Evolutionary conservation across 345 rosid species (phyloP).

Genomic region (Ceriops tagal): DNA sequence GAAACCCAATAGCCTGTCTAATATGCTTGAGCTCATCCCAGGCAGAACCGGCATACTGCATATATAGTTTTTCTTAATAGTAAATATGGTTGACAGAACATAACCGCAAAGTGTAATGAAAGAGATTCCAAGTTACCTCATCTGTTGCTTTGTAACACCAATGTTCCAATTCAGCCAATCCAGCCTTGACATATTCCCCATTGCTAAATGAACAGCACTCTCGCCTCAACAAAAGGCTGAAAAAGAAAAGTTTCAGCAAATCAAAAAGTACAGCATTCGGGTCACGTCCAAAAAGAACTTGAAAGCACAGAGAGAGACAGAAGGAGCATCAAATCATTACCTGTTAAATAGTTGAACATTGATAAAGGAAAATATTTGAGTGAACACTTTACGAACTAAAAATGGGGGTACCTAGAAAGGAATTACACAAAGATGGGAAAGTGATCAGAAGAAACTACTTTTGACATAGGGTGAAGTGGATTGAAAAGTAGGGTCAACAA

Average conservation of each 20-base stretch:
- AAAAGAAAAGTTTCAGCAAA: slow-evolving; percentile 7
- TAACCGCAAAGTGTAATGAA: slow-evolving; percentile 11
- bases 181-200: slow-evolving; percentile 91
- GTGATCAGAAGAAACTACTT: background rate
- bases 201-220: slow-evolving; percentile 97
- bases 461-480: background rate
- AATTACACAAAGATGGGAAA: background rate
- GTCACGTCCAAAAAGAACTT: background rate
- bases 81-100: background rate
- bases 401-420: slow-evolving; percentile 79
- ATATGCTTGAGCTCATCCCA: slow-evolving; percentile 98
- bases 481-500: background rate
- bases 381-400: slow-evolving; percentile 88
- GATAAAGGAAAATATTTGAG: slow-evolving; percentile 94
- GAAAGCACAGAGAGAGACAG: background rate
- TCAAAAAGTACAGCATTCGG: background rate
- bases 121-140: slow-evolving; percentile 48
- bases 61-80: slow-evolving; percentile 6
- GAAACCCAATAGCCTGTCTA: slow-evolving; percentile 90
- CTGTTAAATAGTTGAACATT: slow-evolving; percentile 96
- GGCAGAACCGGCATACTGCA: slow-evolving; percentile 88
- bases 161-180: slow-evolving; percentile 87
- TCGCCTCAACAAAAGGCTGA: slow-evolving; percentile 76
- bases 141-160: slow-evolving; percentile 96
- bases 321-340: slow-evolving; percentile 27